Conservation (phyloP, 2,329 filamentous ascomycete species). For the Aspergillus oerlinghausenensis region DNA sequence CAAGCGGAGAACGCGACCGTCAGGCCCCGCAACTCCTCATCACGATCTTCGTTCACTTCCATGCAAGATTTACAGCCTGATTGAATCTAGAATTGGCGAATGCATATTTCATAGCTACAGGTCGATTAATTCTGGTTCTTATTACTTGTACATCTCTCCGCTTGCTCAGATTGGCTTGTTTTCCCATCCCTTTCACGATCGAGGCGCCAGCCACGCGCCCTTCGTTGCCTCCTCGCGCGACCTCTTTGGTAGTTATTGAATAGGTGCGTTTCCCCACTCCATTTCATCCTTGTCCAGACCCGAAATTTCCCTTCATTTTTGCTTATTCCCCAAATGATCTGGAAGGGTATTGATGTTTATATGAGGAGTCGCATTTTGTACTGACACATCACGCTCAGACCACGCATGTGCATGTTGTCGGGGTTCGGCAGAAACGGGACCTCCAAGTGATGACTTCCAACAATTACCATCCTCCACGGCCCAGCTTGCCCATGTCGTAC, state of each 20-base stretch:
- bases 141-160: not conserved
- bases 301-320: conserved; percentile 1
- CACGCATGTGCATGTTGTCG: conserved; percentile 7
- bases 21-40: conserved; percentile 20
- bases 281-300: conserved; percentile 11
- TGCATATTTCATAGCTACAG: not conserved
- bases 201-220: conserved; percentile 29
- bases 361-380: not conserved
- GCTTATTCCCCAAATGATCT: not conserved
- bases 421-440: conserved; percentile 5
- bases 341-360: not conserved
- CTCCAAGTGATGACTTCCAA: conserved; percentile 27
- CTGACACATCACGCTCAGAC: conserved; percentile 1
- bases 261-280: conserved; percentile 23
- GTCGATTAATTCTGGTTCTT: not conserved
- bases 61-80: conserved; percentile 5
- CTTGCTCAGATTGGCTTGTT: conserved; percentile 7
- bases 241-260: conserved; percentile 19
- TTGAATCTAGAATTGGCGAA: not conserved
- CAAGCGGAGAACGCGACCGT: conserved; percentile 23
- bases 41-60: not conserved
- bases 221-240: conserved; percentile 27
- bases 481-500: conserved; percentile 33
- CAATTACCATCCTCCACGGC: conserved; percentile 25
- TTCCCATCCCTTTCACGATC: conserved; percentile 19